Base-by-base conservation (phyloP, 192 early-diverging fungal species). In the Pecoramyces ruminantium region DNA sequence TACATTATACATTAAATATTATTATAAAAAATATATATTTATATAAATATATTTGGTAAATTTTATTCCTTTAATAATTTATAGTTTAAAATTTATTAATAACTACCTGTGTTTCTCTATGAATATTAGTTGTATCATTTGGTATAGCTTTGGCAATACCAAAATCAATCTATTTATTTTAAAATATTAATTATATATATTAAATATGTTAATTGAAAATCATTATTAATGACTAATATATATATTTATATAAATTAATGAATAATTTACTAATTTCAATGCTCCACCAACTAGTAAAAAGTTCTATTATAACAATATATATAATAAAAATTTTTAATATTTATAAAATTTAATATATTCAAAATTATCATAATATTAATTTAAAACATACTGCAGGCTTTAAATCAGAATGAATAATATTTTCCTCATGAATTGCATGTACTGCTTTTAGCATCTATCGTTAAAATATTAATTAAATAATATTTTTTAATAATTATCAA, bases 71-170 rank as follows among this genome's bases (percentile, higher is more conserved):
- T n/a, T n/a, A n/a, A n/a, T n/a, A n/a, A n/a, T n/a, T n/a, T n/a
- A n/a, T n/a, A n/a, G n/a, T n/a, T n/a, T n/a, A n/a, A n/a, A n/a
- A 18, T 30, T 51, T 0, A 3, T 30, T 77, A 42, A 28, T n/a
- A 78, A 81, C 51, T 79, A 89, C 89, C 81, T 96, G 94, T 79
- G 90, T 87, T 78, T 97, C 95, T 18, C 95, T 84, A 58, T 95
- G 92, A 78, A 98, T 93, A 82, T 97, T 97, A 27, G 96, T 97
- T 0, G 96, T 98, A 83, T 96, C 95, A 85, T 95, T 95, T 13
- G 93, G 89, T 42, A 97, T 96, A 0, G 92, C 85, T 81, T 96
- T 98, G n/a, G 97, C 95, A 83, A 98, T 98, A 18, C 97, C 97
- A 89, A 99, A 99, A 83, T 99, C 97, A 78, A 98, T 98, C 58